These are phyloP conservation scores for Trametes sp. DNA, from an alignment of 1,284 basidiomycete genomes.

Conservation along the genomic window DNA sequence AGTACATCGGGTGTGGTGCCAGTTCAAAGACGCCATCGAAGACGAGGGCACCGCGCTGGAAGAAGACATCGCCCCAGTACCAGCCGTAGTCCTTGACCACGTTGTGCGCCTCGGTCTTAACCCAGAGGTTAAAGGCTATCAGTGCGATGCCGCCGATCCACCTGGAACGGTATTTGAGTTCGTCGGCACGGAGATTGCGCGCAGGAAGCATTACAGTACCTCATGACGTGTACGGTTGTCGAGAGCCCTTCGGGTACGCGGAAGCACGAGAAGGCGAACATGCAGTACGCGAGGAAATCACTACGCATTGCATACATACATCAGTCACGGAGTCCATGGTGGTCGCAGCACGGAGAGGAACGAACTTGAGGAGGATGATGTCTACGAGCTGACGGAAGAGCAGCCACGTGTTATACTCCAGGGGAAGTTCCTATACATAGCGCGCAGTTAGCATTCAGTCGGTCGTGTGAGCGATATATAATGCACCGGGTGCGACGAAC, in stretches of 20 bases:
- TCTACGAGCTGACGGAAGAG: conserved; percentile 93
- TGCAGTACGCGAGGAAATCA: conserved; percentile 94
- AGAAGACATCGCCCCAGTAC: conserved; percentile 99
- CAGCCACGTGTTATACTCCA: conserved; percentile 93
- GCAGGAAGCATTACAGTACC: conserved; percentile 50
- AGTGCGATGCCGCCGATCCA: conserved; percentile 89
- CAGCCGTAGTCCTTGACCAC: conserved; percentile 94
- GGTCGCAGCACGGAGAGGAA: conserved; percentile 22
- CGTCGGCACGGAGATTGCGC: conserved; percentile 2
- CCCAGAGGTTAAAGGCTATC: conserved; percentile 97
- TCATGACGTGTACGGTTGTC: conserved; percentile 75
- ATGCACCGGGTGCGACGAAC: conserved; percentile 49
- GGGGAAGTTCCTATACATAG: conserved; percentile 66
- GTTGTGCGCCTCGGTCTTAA: conserved; percentile 96
- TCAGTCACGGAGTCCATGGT: neutral
- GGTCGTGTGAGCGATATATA: conserved; percentile 28
- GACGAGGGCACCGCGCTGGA: conserved; percentile 88
- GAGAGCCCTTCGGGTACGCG: conserved; percentile 84
- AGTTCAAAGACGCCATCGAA: conserved; percentile 99
- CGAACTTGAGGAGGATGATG: conserved; percentile 93
- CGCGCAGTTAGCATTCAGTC: conserved; percentile 21
- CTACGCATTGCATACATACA: conserved; percentile 47
- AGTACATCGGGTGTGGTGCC: conserved; percentile 93
- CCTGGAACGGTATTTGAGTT: conserved; percentile 47
- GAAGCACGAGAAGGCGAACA: conserved; percentile 94